Evolutionary conservation across 805 yeast species (phyloP).

Genomic region (Metschnikowia colocasiae): DNA sequence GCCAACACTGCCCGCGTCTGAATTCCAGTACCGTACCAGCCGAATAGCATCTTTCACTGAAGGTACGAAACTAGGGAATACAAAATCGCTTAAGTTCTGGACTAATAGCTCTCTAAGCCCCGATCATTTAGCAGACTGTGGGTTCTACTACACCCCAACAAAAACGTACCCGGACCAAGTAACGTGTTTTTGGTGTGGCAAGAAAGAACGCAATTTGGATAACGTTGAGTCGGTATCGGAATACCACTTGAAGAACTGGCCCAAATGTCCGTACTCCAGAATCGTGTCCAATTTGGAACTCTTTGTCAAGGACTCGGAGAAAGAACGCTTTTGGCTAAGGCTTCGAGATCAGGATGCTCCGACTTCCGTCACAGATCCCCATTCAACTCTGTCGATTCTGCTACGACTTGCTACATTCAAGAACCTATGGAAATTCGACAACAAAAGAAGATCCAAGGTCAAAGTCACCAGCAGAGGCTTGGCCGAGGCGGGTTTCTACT

Average conservation of each 20-base stretch:
- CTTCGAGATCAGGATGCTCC: slow-evolving; percentile 7
- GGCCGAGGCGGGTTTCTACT: slow-evolving; percentile 47
- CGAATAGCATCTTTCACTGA: slow-evolving; percentile 23
- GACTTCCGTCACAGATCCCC: slow-evolving; percentile 13
- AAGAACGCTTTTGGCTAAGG: slow-evolving; percentile 13
- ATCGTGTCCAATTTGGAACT: slow-evolving; percentile 10
- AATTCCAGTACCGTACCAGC: slow-evolving; percentile 21
- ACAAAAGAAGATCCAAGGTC: slow-evolving; percentile 4
- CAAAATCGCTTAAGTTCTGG: slow-evolving; percentile 25
- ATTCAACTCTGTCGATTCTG: slow-evolving; percentile 9
- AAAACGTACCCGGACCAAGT: slow-evolving; percentile 46
- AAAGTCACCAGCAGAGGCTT: slow-evolving; percentile 17
- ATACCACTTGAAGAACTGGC: slow-evolving; percentile 20
- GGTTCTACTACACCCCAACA: slow-evolving; percentile 58
- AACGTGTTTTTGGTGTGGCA: slow-evolving; percentile 56
- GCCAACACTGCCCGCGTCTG: not conserved
- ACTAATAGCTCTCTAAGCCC: slow-evolving; percentile 17
- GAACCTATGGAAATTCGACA: slow-evolving; percentile 16
- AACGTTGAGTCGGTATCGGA: slow-evolving; percentile 18
- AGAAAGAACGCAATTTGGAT: slow-evolving; percentile 25
- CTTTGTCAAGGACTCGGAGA: slow-evolving; percentile 10
- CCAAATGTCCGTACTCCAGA: slow-evolving; percentile 17
- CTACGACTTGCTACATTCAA: slow-evolving; percentile 19
- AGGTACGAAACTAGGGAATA: slow-evolving; percentile 21
- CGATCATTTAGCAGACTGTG: slow-evolving; percentile 49